Percentiles rank a stretch among this genome's conserved stretches.
These are phyloP conservation scores for Wickerhamia fluorescens DNA, from an alignment of 805 yeast species.

Conservation along the genomic window DNA sequence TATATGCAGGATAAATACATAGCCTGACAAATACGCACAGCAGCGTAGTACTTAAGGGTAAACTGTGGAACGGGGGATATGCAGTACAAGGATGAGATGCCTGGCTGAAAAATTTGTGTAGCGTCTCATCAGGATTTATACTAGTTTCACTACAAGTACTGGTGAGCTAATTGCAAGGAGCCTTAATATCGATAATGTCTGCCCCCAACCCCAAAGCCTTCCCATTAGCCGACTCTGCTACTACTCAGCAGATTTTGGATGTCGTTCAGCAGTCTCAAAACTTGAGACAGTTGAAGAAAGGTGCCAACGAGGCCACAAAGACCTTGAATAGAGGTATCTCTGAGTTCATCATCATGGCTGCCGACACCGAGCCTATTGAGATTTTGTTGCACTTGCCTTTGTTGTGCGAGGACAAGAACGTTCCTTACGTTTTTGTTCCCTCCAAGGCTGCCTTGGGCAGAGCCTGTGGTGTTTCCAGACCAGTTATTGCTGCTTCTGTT, in stretches of 20 bases:
- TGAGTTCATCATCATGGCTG: slow-evolving; percentile 99
- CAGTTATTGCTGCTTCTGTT: slow-evolving; percentile 97
- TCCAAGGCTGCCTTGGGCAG: slow-evolving; percentile 98
- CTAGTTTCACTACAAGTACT: slow-evolving; percentile 8
- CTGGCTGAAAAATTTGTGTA: no score
- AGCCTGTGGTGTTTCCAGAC: slow-evolving; percentile 99
- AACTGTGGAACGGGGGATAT: no score
- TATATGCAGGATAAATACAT: no score
- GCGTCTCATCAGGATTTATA: no score
- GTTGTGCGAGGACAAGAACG: slow-evolving; percentile 98
- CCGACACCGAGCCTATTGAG: slow-evolving; percentile 99
- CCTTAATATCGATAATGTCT: slow-evolving; percentile 45
- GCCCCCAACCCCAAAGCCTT: slow-evolving; percentile 97
- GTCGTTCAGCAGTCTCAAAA: slow-evolving; percentile 97
- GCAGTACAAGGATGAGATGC: no score
- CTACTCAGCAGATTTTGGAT: slow-evolving; percentile 94
- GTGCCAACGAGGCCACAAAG: slow-evolving; percentile 99
- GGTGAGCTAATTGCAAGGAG: slow-evolving; percentile 29
- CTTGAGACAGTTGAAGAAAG: slow-evolving; percentile 97
- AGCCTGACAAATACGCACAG: no score
- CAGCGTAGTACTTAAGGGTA: no score
- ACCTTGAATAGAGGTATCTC: slow-evolving; percentile 99
- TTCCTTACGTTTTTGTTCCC: slow-evolving; percentile 98
- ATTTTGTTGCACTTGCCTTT: slow-evolving; percentile 95
- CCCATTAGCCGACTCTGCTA: slow-evolving; percentile 95